Evolutionary conservation across 108 stramenopile genomes (phyloP), one percentile per base, ranked within the genome.

Genomic region (Cyclotella cryptica): DNA sequence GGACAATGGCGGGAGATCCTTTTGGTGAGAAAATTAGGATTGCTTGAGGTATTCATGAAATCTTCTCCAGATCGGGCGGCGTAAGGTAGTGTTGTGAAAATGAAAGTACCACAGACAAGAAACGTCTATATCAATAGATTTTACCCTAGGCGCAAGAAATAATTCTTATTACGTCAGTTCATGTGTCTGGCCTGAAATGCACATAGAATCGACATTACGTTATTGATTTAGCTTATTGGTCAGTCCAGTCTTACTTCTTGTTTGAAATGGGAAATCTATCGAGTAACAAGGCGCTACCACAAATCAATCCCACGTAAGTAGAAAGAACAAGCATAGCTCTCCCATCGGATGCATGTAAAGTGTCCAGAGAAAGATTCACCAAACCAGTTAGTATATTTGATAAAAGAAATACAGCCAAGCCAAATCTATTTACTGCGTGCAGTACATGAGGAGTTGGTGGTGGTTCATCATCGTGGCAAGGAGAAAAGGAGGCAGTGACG

Each of bases 361-460:
- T 97, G 57, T 96, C 84, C 28, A 96, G 55, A 19, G 86, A 77
- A 18, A 96, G 79, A 86, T 98, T 98, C 28, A 94, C 83, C 55
- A 90, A 63, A 11, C 97, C 97, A 18, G 96, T 97, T 29, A 93
- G 28, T 1, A 97, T 66, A 71, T 98, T 98, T 57, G 97, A 96
- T 10, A 88, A 24, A 24, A 98, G 69, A 81, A 98, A 98, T 22
- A 93, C 88, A 35, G 87, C 45, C 45, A 98, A 77, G 15, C 95
- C 95, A 84, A 92, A 74, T 66, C 84, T 75, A 84, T 96, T 97
- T 18, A 95, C 79, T 0, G 87, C 78, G 21, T 85, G 55, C 27
- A 87, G 81, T 53, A 91, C 55, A 8, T 61, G 62, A 10, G 92
- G 88, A 59, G 85, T 74, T 18, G 47, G n/a, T 40, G 27, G 40